Evolutionary conservation across 1,284 basidiomycete species (phyloP).

Genomic region (Stygiomarasmius scandens): DNA sequence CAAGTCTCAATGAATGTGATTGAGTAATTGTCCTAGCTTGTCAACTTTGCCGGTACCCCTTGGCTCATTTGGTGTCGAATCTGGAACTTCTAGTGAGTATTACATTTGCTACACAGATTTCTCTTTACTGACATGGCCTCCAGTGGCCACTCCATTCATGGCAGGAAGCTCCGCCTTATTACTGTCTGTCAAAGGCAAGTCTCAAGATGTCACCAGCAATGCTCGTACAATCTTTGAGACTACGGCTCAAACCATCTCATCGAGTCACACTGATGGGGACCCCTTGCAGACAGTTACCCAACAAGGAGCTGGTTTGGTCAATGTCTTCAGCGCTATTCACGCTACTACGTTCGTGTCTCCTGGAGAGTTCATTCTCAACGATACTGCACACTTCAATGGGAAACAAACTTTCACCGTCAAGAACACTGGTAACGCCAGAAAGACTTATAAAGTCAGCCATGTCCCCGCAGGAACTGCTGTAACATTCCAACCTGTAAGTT

Average conservation of each 20-base stretch:
- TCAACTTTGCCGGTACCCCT: conserved; percentile 6
- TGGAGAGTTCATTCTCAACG: conserved; percentile 67
- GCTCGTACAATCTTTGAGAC: conserved; percentile 60
- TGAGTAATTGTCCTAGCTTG: conserved; percentile 33
- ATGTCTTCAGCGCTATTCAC: conserved; percentile 65
- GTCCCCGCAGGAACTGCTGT: conserved; percentile 58
- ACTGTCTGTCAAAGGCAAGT: conserved; percentile 55
- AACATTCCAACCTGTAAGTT: conserved; percentile 38
- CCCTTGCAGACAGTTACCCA: conserved; percentile 62
- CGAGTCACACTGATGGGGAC: conserved; percentile 48
- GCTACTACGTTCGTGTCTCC: conserved; percentile 58
- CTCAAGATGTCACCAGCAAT: conserved; percentile 36
- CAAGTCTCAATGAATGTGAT: conserved; percentile 48
- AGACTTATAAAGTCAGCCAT: conserved; percentile 50
- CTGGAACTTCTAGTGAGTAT: conserved; percentile 36
- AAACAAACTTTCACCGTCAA: conserved; percentile 53
- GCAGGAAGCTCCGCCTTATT: conserved; percentile 70
- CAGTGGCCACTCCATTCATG: conserved; percentile 54
- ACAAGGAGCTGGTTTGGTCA: conserved; percentile 69
- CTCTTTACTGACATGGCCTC: not conserved
- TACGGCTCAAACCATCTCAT: conserved; percentile 54
- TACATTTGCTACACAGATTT: not conserved
- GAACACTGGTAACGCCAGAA: conserved; percentile 43
- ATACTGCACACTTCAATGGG: conserved; percentile 61
- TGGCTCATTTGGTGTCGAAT: conserved; percentile 26